Conservation (phyloP, 495 filamentous ascomycete genomes). For the Bryoglossum gracile region DNA sequence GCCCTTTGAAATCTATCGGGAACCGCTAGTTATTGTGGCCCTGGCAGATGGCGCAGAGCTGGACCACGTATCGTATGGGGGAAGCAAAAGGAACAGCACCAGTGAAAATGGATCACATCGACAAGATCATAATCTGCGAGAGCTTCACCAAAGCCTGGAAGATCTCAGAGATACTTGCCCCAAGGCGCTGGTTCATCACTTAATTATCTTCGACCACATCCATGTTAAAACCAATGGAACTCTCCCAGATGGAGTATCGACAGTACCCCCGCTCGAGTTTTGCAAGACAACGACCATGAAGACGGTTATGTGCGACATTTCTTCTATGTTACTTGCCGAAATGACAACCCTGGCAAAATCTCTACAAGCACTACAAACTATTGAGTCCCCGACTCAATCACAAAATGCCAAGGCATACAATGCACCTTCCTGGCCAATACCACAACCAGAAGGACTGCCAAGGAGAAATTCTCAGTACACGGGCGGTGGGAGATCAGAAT, state of each 20-base stretch:
- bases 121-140: conserved; percentile 39
- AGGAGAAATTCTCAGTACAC: conserved; percentile 51
- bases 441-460: conserved; percentile 29
- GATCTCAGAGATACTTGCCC: conserved; percentile 65
- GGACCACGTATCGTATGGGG: conserved; percentile 30
- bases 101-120: conserved; percentile 36
- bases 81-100: conserved; percentile 37
- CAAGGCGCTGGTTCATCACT: conserved; percentile 66
- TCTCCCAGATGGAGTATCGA: conserved; percentile 55
- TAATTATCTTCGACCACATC: conserved; percentile 71
- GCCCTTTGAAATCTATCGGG: conserved; percentile 79
- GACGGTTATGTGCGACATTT: conserved; percentile 89
- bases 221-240: conserved; percentile 35
- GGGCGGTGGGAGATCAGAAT: conserved; percentile 38
- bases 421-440: conserved; percentile 29
- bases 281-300: conserved; percentile 86
- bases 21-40: conserved; percentile 72
- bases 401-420: conserved; percentile 28
- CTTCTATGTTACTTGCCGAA: conserved; percentile 74
- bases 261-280: conserved; percentile 63
- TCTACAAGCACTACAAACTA: conserved; percentile 67
- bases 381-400: conserved; percentile 63
- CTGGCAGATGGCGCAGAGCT: conserved; percentile 67
- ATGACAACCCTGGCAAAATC: conserved; percentile 81
- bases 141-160: conserved; percentile 57